phyloP scores from a whole-genome alignment of 2,329 filamentous ascomycete species.

The Apiospora marii region DNA sequence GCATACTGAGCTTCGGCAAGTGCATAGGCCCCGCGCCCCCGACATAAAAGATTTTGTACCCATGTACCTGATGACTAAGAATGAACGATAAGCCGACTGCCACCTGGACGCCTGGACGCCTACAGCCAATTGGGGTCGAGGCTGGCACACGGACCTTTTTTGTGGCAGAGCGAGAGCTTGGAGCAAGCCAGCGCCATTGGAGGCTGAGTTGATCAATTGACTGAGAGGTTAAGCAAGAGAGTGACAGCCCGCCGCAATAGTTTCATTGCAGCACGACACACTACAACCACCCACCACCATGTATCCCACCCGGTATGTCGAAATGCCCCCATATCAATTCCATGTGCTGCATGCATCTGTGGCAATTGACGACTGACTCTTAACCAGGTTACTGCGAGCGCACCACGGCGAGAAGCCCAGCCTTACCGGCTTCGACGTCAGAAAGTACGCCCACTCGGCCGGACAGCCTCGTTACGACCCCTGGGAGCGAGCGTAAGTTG shows the following conservation, averaged over 20 bases:
- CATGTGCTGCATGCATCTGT: background rate
- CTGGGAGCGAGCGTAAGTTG: slow-evolving; percentile 69
- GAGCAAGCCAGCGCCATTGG: slow-evolving; percentile 3
- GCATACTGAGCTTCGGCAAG: background rate
- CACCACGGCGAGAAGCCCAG: slow-evolving; percentile 66
- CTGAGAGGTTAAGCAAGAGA: slow-evolving; percentile 13
- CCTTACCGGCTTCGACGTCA: slow-evolving; percentile 92
- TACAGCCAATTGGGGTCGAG: slow-evolving; percentile 1
- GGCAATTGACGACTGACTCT: background rate
- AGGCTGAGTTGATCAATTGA: slow-evolving; percentile 4
- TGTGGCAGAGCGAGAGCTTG: background rate
- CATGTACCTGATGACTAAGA: slow-evolving; percentile 4
- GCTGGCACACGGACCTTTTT: background rate
- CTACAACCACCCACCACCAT: slow-evolving; percentile 33
- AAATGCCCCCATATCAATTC: background rate
- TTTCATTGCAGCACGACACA: slow-evolving; percentile 20
- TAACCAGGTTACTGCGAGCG: slow-evolving; percentile 58
- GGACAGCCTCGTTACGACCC: slow-evolving; percentile 70
- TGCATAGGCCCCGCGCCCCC: slow-evolving; percentile 11
- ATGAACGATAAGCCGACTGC: background rate
- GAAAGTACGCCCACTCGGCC: slow-evolving; percentile 77
- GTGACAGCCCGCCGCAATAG: slow-evolving; percentile 15
- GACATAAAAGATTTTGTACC: slow-evolving; percentile 3
- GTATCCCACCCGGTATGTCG: slow-evolving; percentile 46
- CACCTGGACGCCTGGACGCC: background rate